Percentiles rank a stretch among this genome's conserved stretches.
phyloP scores from a whole-genome alignment of 2,329 filamentous ascomycete species.

The Diaporthe australafricana region DNA sequence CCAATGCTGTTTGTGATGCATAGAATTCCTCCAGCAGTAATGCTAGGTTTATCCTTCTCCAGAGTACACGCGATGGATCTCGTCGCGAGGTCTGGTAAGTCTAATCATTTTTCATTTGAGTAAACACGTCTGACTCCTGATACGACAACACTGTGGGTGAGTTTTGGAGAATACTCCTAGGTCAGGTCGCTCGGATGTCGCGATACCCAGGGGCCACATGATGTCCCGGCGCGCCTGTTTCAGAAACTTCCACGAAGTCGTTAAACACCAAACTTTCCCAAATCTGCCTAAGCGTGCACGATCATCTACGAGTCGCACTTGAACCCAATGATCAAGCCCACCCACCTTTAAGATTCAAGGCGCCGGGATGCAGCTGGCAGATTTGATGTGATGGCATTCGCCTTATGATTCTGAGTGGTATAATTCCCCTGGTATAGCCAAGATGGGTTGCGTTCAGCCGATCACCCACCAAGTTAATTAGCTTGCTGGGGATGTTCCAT shows the following conservation, averaged over 20 bases:
- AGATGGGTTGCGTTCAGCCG: neutral
- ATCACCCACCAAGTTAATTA: neutral
- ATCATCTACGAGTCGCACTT: neutral
- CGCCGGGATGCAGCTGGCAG: neutral
- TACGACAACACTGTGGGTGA: neutral
- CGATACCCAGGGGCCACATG: neutral
- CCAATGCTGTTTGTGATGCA: neutral
- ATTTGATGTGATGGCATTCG: neutral
- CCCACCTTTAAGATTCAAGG: neutral
- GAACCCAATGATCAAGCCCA: neutral
- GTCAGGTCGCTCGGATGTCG: neutral
- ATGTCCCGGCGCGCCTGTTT: neutral
- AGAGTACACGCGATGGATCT: neutral
- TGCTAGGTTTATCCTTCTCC: neutral
- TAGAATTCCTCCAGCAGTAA: neutral
- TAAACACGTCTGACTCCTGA: too few species aligned
- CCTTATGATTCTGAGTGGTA: neutral
- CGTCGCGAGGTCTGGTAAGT: neutral
- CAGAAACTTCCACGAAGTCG: neutral
- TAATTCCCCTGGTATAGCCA: neutral
- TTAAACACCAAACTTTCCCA: neutral
- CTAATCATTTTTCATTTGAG: too few species aligned
- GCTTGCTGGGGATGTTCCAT: constrained; percentile 27
- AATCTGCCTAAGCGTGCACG: neutral
- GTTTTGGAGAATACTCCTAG: neutral